Evolutionary conservation across 2,329 filamentous ascomycete species (phyloP).

Genomic region (Paracamarosporium sp.): DNA sequence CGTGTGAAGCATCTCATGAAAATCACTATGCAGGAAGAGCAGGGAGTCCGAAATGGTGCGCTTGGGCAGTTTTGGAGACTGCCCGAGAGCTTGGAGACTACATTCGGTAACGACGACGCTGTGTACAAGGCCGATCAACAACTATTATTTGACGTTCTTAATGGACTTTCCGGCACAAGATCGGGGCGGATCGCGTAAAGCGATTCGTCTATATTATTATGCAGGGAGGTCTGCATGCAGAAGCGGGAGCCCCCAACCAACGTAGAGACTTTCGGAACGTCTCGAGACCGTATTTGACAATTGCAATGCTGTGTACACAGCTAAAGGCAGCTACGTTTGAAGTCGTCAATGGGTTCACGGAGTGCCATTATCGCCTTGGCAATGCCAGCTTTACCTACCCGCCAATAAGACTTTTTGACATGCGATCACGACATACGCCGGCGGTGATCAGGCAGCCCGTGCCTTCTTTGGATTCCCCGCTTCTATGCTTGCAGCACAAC

Average conservation of each 20-base stretch:
- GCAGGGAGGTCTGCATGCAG: slow-evolving; percentile 38
- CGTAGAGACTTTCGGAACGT: slow-evolving; percentile 42
- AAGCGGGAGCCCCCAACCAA: slow-evolving; percentile 38
- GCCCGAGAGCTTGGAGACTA: slow-evolving; percentile 48
- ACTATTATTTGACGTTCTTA: slow-evolving; percentile 37
- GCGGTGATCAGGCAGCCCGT: background rate
- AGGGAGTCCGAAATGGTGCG: slow-evolving; percentile 33
- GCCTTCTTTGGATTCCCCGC: background rate
- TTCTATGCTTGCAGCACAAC: background rate
- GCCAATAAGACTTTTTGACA: background rate
- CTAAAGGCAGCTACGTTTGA: slow-evolving; percentile 34
- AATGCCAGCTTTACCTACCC: background rate
- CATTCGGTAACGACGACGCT: slow-evolving; percentile 52
- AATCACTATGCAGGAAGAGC: slow-evolving; percentile 44
- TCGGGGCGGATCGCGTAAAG: slow-evolving; percentile 56
- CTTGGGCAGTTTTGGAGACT: slow-evolving; percentile 45
- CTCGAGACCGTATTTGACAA: slow-evolving; percentile 51
- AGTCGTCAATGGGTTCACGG: slow-evolving; percentile 29
- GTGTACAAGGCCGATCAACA: slow-evolving; percentile 48
- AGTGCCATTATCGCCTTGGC: slow-evolving; percentile 2
- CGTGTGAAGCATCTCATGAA: slow-evolving; percentile 55
- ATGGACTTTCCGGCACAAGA: slow-evolving; percentile 44
- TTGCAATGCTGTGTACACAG: slow-evolving; percentile 53
- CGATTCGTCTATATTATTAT: slow-evolving; percentile 50
- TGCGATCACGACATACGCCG: background rate